Base-by-base conservation (phyloP, 306 rosid species). In the Echinosophora koreensis region DNA sequence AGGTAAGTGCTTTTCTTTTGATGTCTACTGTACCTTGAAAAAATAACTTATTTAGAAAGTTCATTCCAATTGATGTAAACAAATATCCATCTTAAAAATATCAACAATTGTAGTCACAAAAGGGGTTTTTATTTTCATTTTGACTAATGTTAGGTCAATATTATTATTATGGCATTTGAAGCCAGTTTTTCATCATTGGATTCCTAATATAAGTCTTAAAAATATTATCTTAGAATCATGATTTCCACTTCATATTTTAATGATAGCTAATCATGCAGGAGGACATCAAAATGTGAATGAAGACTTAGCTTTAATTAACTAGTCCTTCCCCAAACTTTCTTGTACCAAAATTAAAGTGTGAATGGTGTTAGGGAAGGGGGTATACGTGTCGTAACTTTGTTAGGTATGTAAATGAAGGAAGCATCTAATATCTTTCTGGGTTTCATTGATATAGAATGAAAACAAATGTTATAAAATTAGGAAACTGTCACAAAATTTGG, bases 401-500 rank as follows among this genome's bases (percentile, higher is more conserved):
- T 35, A 62, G 47, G 66, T 14, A 14, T 32, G 66, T 60, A 5
- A 8, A 22, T 5, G 42, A 30, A 60, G 22, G 38, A 60, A 55
- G 15, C n/a, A 38, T 47, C 68, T 35, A 37, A 62, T 62, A 28
- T 62, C 46, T 35, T 62, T 62, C 47, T 62, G 11, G 12, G 6
- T 32, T 60, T 60, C 66, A 35, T 15, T 14, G 27, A n/a, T 62
- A 14, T 62, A n/a, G 47, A 62, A 62, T 37, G 47, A 27, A 62
- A 30, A 60, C 9, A 28, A 2, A 38, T 60, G 1, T 14, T 12
- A 35, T 12, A 62, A 6, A 62, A n/a, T 62, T 62, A 62, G 68
- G 68, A 15, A 62, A 37, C 47, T 60, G 66, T 62, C 68, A 62
- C 5, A 14, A n/a, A n/a, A 34, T 37, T 62, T 60, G 44, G 11